phyloP scores from a whole-genome alignment of 2,329 filamentous ascomycete genomes.

The Aspergillus clavatus region DNA sequence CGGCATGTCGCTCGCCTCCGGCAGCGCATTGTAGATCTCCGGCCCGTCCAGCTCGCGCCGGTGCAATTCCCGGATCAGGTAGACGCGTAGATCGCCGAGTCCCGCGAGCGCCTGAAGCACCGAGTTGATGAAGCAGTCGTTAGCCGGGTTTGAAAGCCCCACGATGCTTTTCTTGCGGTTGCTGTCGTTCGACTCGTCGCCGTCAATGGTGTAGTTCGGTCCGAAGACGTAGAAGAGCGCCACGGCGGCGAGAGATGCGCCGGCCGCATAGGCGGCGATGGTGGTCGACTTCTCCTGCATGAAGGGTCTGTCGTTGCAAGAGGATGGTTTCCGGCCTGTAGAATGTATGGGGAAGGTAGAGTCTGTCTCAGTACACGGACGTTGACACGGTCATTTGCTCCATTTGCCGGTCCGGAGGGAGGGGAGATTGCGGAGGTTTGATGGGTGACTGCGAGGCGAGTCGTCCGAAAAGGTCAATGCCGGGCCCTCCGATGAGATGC shows the following conservation, averaged over 20 bases:
- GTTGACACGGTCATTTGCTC: background rate
- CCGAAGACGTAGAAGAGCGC: conserved; percentile 96
- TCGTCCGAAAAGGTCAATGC: background rate
- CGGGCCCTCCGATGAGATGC: background rate
- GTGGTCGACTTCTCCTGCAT: conserved; percentile 82
- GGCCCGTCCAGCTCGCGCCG: conserved; percentile 73
- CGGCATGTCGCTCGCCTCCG: conserved; percentile 37
- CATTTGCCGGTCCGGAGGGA: background rate
- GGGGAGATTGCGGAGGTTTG: background rate
- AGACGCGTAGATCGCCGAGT: conserved; percentile 79
- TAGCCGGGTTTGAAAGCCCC: conserved; percentile 82
- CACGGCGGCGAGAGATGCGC: conserved; percentile 88
- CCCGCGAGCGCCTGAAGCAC: conserved; percentile 90
- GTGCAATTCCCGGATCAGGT: conserved; percentile 88
- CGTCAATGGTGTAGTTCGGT: conserved; percentile 93
- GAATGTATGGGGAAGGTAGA: background rate
- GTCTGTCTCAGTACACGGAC: background rate
- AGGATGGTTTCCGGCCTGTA: no score
- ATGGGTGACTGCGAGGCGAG: background rate
- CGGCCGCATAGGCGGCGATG: conserved; percentile 88
- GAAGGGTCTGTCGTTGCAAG: conserved; percentile 11
- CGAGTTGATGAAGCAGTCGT: conserved; percentile 96
- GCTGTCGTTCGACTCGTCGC: conserved; percentile 58
- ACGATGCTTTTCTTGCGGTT: conserved; percentile 80
- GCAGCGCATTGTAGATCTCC: conserved; percentile 66